Base-by-base conservation (phyloP, 2,329 filamentous ascomycete species). In the Colletotrichum musae region DNA sequence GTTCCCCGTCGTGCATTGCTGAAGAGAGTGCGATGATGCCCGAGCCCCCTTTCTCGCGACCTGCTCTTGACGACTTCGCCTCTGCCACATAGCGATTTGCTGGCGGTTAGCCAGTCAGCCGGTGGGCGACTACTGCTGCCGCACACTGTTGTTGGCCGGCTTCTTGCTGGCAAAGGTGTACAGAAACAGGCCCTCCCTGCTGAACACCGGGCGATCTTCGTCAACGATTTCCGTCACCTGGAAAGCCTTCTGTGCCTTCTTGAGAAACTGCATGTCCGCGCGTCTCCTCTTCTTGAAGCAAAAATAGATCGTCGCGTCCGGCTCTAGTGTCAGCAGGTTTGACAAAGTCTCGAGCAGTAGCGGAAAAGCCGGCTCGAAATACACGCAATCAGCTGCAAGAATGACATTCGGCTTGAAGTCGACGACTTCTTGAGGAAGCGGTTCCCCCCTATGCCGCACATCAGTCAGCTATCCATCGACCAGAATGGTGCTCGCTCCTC, bases 301-400 rank as follows among this genome's bases (percentile, higher is more conserved):
- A 82, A 99, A 98, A 80, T 90, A 92, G 54, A 92, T 79, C 10
- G 86, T 83, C 12, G 88, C 87, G 51, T 84, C 79, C 24, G 92
- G 92, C 79, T 92, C 94, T 51, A 94, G 87, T 16, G 88, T 87
- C 72, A 97, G 85, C 56, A 98, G 85, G 71, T 93, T 90, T 68
- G 88, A 84, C 72, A 98, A 83, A 6, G 95, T 98, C 72, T 90
- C 83, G 76, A 96, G 87, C 54, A 99, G 87, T 41, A 98, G 85
- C 36, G 95, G 95, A 77, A 98, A 98, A 1, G 96, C 94, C 3
- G 95, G 94, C 80, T 98, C 96, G 79, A 97, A 97, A 84, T 98
- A 99, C 57, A 97, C 94, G 81, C 95, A 98, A 80, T 98, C 96
- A 48, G 95, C 95, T 4, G 96, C 96, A n/a, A 98, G 87, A 64